These are phyloP conservation scores for Phaeosphaeriaceae sp. DNA, from an alignment of 2,329 filamentous ascomycete species.

Conservation along the genomic window DNA sequence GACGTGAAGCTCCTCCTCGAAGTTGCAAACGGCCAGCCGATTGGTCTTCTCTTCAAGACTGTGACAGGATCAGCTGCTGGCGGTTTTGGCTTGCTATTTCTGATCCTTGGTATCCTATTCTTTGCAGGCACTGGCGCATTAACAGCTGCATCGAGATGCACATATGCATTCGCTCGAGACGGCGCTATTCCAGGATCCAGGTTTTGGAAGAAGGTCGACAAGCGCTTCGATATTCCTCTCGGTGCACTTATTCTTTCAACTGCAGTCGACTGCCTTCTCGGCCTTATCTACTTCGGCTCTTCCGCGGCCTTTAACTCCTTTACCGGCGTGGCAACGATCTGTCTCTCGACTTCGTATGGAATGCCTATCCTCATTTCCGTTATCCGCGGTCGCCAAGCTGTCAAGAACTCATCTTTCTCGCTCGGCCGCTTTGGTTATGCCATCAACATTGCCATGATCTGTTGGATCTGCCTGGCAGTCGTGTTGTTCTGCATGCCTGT, in stretches of 20 bases:
- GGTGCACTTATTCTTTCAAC: constrained; percentile 74
- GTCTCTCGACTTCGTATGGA: constrained; percentile 76
- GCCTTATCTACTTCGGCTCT: constrained; percentile 80
- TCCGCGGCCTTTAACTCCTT: constrained; percentile 80
- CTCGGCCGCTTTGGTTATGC: constrained; percentile 72
- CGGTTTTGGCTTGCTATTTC: constrained; percentile 76
- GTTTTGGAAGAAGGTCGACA: constrained; percentile 71
- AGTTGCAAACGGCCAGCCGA: constrained; percentile 76
- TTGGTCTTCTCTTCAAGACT: constrained; percentile 76
- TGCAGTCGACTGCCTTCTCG: constrained; percentile 72
- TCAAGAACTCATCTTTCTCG: constrained; percentile 71
- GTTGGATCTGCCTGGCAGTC: constrained; percentile 74
- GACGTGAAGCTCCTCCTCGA: constrained; percentile 68
- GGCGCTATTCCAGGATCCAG: constrained; percentile 74
- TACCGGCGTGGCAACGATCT: constrained; percentile 81
- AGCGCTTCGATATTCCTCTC: constrained; percentile 71
- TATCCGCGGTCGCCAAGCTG: constrained; percentile 68
- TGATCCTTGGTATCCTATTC: constrained; percentile 77
- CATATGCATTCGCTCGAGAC: constrained; percentile 78
- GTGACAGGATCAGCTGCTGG: constrained; percentile 75
- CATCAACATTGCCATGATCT: constrained; percentile 72
- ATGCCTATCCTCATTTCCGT: constrained; percentile 77
- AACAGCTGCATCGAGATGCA: constrained; percentile 76
- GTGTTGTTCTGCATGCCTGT: constrained; percentile 78
- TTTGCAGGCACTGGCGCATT: constrained; percentile 79